Percentiles rank a stretch among this genome's conserved stretches.
phyloP scores from a whole-genome alignment of 305 asterid species.

The Caryopteris hybrid region DNA sequence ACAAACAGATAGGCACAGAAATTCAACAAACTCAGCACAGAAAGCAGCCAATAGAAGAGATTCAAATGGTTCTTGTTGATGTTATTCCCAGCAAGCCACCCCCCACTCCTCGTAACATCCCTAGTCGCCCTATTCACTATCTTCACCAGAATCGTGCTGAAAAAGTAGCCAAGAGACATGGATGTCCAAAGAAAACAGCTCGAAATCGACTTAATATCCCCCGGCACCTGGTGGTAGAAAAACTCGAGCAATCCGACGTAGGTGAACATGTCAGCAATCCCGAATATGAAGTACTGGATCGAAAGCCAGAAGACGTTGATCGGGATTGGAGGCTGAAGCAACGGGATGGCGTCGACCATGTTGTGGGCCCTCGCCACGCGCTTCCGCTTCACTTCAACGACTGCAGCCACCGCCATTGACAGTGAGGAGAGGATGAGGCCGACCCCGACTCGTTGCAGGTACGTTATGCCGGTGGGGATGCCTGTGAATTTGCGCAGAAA shows the following conservation, averaged over 20 bases:
- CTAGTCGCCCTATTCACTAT: slow-evolving; percentile 53
- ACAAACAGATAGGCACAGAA: slow-evolving; percentile 51
- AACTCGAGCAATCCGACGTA: slow-evolving; percentile 75
- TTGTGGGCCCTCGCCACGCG: slow-evolving; percentile 39
- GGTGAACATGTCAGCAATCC: slow-evolving; percentile 81
- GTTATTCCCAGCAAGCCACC: slow-evolving; percentile 76
- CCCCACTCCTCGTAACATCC: slow-evolving; percentile 42
- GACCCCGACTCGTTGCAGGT: slow-evolving; percentile 72
- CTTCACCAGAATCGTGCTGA: slow-evolving; percentile 65
- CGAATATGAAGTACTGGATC: slow-evolving; percentile 72
- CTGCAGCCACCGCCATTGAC: slow-evolving; percentile 63
- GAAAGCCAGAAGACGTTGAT: slow-evolving; percentile 75
- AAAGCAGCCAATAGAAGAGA: slow-evolving; percentile 61
- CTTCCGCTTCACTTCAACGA: slow-evolving; percentile 64
- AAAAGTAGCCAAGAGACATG: slow-evolving; percentile 60
- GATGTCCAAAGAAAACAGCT: slow-evolving; percentile 74
- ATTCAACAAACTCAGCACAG: slow-evolving; percentile 40
- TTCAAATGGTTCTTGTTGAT: slow-evolving; percentile 62
- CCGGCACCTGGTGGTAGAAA: slow-evolving; percentile 70
- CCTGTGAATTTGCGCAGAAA: slow-evolving; percentile 51
- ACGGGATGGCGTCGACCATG: slow-evolving; percentile 55
- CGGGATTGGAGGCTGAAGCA: slow-evolving; percentile 52
- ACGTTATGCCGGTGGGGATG: slow-evolving; percentile 62
- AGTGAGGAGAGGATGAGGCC: slow-evolving; percentile 63
- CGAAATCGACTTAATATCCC: slow-evolving; percentile 57